Conservation (phyloP, 2,329 filamentous ascomycete genomes). For the Aspergillus fijiensis region DNA sequence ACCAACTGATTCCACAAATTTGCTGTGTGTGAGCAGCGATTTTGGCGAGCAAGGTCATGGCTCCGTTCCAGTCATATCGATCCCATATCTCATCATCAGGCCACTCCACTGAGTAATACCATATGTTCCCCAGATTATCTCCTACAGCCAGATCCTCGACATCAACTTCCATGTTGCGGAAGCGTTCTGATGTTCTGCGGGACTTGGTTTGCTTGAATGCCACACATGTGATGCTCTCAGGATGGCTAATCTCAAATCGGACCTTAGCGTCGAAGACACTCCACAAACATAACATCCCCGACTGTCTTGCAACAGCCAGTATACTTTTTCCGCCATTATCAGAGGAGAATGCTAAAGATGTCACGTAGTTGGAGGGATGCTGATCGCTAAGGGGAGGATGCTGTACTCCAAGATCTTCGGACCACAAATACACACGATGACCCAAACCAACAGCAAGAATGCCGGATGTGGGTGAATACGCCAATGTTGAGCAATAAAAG, state of each 20-base stretch:
- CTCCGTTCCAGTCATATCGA: slow-evolving; percentile 72
- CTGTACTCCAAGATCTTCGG: slow-evolving; percentile 68
- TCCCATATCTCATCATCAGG: slow-evolving; percentile 57
- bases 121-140: slow-evolving; percentile 77
- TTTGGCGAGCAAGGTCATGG: slow-evolving; percentile 73
- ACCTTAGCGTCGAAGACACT: slow-evolving; percentile 65
- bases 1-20: slow-evolving; percentile 91
- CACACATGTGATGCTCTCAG: slow-evolving; percentile 72
- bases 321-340: slow-evolving; percentile 71
- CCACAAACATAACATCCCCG: slow-evolving; percentile 74
- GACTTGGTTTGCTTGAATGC: slow-evolving; percentile 70
- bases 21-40: slow-evolving; percentile 82
- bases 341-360: slow-evolving; percentile 88
- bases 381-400: slow-evolving; percentile 57
- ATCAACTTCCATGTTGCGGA: slow-evolving; percentile 53
- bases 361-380: slow-evolving; percentile 60
- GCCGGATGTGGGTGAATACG: slow-evolving; percentile 73
- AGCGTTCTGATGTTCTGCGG: slow-evolving; percentile 50
- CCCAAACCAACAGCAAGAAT: slow-evolving; percentile 82
- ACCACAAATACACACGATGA: slow-evolving; percentile 83
- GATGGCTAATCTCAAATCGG: slow-evolving; percentile 73
- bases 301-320: slow-evolving; percentile 77
- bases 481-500: slow-evolving; percentile 89
- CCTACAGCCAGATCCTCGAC: slow-evolving; percentile 86
- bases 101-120: slow-evolving; percentile 92